Evolutionary conservation across 2,329 filamentous ascomycete genomes (phyloP).

Genomic region (Colletotrichum sp.): DNA sequence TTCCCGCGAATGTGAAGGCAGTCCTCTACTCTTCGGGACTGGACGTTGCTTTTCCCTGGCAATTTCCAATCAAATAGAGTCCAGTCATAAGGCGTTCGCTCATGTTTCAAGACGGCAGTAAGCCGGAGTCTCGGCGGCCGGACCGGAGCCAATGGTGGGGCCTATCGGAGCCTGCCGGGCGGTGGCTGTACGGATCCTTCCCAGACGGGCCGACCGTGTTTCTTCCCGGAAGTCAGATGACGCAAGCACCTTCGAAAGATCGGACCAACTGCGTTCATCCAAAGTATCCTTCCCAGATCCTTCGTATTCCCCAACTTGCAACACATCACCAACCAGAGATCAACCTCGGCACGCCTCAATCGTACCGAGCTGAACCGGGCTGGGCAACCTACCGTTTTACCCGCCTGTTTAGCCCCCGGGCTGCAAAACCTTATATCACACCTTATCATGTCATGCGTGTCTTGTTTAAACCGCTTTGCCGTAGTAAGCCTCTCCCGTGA

Average conservation of each 20-base stretch:
- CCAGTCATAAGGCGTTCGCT: rapidly evolving
- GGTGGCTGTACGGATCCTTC: not conserved
- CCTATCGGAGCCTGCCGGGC: not conserved
- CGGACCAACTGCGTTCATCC: not conserved
- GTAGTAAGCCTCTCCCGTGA: not conserved
- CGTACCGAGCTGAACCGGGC: not conserved
- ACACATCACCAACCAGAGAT: not conserved
- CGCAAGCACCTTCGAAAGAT: not conserved
- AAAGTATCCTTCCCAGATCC: not conserved
- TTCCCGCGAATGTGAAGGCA: not conserved
- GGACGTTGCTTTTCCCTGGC: no score
- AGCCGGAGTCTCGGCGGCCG: not conserved
- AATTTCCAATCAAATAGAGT: not conserved
- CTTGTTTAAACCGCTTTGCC: not conserved
- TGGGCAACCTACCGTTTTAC: not conserved
- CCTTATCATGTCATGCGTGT: not conserved
- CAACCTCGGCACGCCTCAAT: not conserved
- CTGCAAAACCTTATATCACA: not conserved
- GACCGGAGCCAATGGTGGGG: not conserved
- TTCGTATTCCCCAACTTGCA: not conserved
- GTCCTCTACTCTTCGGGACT: rapidly evolving
- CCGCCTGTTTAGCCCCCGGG: not conserved
- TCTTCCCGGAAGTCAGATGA: not conserved
- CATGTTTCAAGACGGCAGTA: not conserved
- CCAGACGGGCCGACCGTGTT: not conserved